Conservation (phyloP, 2,329 filamentous ascomycete species). For the Domatiomyces catenatus region DNA sequence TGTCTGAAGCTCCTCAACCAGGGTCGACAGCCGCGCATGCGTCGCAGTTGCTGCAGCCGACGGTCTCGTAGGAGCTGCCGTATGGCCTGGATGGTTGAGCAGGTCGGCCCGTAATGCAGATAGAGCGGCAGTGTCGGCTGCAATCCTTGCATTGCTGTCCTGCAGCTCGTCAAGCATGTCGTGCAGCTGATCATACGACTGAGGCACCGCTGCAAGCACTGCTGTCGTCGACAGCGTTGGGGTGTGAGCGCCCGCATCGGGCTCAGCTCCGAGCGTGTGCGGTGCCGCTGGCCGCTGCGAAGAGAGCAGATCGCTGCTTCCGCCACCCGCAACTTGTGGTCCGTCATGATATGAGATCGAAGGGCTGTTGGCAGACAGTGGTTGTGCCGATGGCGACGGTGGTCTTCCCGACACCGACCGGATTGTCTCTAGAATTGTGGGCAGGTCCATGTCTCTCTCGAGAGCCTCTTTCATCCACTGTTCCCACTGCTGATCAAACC, state of each 20-base stretch:
- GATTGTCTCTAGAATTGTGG: background rate
- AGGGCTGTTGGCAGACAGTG: background rate
- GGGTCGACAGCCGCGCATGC: background rate
- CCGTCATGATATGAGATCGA: background rate
- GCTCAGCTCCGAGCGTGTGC: background rate
- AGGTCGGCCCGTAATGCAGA: background rate
- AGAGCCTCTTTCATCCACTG: constrained; percentile 43
- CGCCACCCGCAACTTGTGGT: background rate
- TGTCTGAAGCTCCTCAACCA: constrained; percentile 6
- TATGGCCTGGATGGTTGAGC: background rate
- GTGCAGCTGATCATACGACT: background rate
- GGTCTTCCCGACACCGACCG: background rate
- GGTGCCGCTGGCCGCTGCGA: background rate
- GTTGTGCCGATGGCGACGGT: background rate
- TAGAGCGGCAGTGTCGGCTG: constrained; percentile 4
- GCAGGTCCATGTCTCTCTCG: constrained; percentile 21
- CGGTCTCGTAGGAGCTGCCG: background rate
- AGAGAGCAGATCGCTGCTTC: background rate
- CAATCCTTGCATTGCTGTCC: constrained; percentile 4
- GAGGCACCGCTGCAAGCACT: background rate
- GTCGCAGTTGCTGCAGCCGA: background rate
- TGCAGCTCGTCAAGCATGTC: constrained; percentile 6
- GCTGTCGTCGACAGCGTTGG: background rate
- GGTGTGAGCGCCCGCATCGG: background rate
- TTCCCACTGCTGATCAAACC: constrained; percentile 35